phyloP scores from a whole-genome alignment of 495 filamentous ascomycete species.

The Hypoxylon subgilvum region DNA sequence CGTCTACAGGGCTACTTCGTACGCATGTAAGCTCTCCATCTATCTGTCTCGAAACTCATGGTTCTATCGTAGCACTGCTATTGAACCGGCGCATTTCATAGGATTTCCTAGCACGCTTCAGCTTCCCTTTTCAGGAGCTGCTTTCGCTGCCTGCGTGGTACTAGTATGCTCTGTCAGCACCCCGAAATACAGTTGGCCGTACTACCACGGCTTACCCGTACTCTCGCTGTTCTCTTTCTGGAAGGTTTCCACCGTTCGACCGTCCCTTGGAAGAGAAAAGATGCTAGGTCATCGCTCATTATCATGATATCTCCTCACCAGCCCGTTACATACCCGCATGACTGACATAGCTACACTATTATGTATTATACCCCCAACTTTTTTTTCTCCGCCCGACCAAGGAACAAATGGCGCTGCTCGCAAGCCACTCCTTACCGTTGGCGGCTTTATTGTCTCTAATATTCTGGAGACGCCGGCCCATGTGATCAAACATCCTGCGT shows the following conservation, averaged over 20 bases:
- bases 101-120: conserved; percentile 37
- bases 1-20: conserved; percentile 12
- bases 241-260: conserved; percentile 37
- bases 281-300: conserved; percentile 28
- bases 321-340: conserved; percentile 38
- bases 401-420: conserved; percentile 14
- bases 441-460: conserved; percentile 31
- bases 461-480: conserved; percentile 36
- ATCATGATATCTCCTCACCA: conserved; percentile 22
- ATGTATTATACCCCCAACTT: conserved; percentile 25
- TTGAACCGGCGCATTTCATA: conserved; percentile 31
- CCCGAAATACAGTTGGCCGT: conserved; percentile 28
- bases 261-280: conserved; percentile 8
- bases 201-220: conserved; percentile 25
- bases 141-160: conserved; percentile 23
- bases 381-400: conserved; percentile 25
- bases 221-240: conserved; percentile 37
- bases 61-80: conserved; percentile 34
- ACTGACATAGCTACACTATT: conserved; percentile 23
- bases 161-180: conserved; percentile 17
- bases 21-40: conserved; percentile 21
- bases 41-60: conserved; percentile 22
- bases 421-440: conserved; percentile 36
- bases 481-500: conserved; percentile 32
- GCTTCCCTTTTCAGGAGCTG: conserved; percentile 39